Evolutionary conservation across 1,284 basidiomycete species (phyloP).

Genomic region (Erythrobasidium hasegawianum): DNA sequence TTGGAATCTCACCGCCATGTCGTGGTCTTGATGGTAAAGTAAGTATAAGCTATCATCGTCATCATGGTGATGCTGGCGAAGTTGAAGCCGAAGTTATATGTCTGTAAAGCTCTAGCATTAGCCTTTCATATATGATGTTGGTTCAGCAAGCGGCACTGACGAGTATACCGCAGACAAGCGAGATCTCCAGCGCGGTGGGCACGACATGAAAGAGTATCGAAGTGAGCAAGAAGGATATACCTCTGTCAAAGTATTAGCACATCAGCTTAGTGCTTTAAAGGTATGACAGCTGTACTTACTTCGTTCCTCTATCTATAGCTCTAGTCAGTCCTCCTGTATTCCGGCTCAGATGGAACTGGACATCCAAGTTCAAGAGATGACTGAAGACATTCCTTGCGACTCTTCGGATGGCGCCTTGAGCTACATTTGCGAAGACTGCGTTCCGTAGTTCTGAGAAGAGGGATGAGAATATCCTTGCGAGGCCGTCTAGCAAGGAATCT

Average conservation of each 20-base stretch:
- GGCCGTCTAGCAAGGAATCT: slow-evolving; percentile 70
- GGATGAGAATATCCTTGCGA: slow-evolving; percentile 81
- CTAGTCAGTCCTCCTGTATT: slow-evolving; percentile 94
- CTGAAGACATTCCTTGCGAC: slow-evolving; percentile 91
- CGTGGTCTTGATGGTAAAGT: slow-evolving; percentile 95
- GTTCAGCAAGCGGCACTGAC: slow-evolving; percentile 58
- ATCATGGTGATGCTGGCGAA: slow-evolving; percentile 85
- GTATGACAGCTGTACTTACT: no score
- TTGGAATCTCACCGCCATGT: slow-evolving; percentile 68
- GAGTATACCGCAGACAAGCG: slow-evolving; percentile 94
- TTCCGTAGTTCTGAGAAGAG: slow-evolving; percentile 89
- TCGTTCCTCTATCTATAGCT: slow-evolving; percentile 95
- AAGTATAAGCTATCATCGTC: slow-evolving; percentile 87
- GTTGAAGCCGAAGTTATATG: slow-evolving; percentile 94
- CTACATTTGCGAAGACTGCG: slow-evolving; percentile 93
- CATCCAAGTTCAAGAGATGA: slow-evolving; percentile 83
- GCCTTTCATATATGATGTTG: no score
- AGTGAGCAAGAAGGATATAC: slow-evolving; percentile 90
- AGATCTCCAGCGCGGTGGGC: slow-evolving; percentile 92
- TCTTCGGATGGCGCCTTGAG: slow-evolving; percentile 87
- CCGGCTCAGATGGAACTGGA: slow-evolving; percentile 85
- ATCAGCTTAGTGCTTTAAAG: no score
- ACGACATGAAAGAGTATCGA: slow-evolving; percentile 93
- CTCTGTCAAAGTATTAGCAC: slow-evolving; percentile 56
- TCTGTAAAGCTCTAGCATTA: no score